Evolutionary conservation across 345 rosid species (phyloP).

Genomic region (Xanthoceras sorbifolium): DNA sequence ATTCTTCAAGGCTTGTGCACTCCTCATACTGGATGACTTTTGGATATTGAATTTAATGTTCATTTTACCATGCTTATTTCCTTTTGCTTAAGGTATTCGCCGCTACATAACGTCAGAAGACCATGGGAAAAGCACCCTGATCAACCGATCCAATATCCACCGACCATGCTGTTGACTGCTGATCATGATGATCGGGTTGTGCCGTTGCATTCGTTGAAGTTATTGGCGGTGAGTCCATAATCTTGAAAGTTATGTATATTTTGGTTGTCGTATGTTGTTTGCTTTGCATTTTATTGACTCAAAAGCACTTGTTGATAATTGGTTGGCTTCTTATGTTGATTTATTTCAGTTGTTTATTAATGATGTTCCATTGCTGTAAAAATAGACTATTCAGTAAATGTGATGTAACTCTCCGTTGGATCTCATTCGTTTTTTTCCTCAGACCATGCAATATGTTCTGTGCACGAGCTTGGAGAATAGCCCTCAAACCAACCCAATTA

Average conservation of each 20-base stretch:
- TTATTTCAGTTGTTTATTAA: neutral
- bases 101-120: constrained; percentile 88
- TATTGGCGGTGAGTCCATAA: constrained; percentile 70
- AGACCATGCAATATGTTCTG: constrained; percentile 87
- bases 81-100: constrained; percentile 67
- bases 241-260: neutral
- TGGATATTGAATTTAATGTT: neutral
- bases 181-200: constrained; percentile 97
- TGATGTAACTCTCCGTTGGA: neutral
- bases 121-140: constrained; percentile 74
- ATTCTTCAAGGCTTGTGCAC: neutral
- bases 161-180: constrained; percentile 93
- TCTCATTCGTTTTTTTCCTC: neutral
- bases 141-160: constrained; percentile 61
- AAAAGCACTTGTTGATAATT: neutral
- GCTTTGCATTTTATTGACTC: neutral
- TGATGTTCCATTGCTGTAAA: neutral
- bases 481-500: constrained; percentile 83
- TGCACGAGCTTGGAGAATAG: constrained; percentile 70
- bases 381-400: neutral
- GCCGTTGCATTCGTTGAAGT: constrained; percentile 80
- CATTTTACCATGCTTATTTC: neutral
- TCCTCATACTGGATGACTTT: neutral
- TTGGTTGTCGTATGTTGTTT: neutral
- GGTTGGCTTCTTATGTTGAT: neutral